Percentiles rank a stretch among this genome's conserved stretches.
These are phyloP conservation scores for Alnus rubra DNA, from an alignment of 306 rosid genomes.

Conservation along the genomic window DNA sequence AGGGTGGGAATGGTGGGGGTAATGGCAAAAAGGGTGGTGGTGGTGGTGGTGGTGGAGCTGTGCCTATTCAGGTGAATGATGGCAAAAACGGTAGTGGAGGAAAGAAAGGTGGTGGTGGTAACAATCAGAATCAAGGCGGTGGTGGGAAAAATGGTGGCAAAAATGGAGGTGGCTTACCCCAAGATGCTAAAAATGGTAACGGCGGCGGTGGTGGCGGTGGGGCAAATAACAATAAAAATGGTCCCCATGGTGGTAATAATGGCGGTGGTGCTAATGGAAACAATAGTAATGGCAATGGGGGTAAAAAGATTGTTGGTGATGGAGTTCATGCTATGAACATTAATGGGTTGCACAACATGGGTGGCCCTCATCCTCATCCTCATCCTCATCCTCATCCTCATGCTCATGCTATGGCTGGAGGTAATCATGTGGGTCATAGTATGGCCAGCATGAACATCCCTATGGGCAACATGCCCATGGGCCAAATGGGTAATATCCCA, in stretches of 20 bases:
- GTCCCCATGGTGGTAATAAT: slow-evolving; percentile 21
- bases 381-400: slow-evolving; percentile 47
- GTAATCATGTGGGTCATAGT: slow-evolving; percentile 39
- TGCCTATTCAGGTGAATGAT: slow-evolving; percentile 5
- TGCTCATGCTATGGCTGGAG: slow-evolving; percentile 43
- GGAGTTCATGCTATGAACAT: slow-evolving; percentile 35
- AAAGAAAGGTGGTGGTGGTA: slow-evolving; percentile 30
- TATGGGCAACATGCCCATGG: slow-evolving; percentile 50
- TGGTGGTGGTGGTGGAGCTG: slow-evolving; percentile 32
- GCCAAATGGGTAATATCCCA: slow-evolving; percentile 51
- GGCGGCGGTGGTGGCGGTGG: slow-evolving; percentile 20
- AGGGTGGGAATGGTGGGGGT: slow-evolving; percentile 33
- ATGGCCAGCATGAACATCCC: slow-evolving; percentile 47
- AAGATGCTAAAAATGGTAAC: slow-evolving; percentile 28
- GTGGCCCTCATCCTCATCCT: slow-evolving; percentile 45
- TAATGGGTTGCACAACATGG: slow-evolving; percentile 41
- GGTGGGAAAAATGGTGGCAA: slow-evolving; percentile 41
- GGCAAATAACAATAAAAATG: slow-evolving; percentile 14
- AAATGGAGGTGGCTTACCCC: slow-evolving; percentile 27
- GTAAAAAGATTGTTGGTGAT: slow-evolving; percentile 43
- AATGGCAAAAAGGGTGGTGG: slow-evolving; percentile 51
- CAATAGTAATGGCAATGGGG: slow-evolving; percentile 23
- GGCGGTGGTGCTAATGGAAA: slow-evolving; percentile 34
- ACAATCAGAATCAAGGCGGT: slow-evolving; percentile 30
- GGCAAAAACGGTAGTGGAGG: slow-evolving; percentile 32